Percentiles rank a stretch among this genome's conserved stretches.
phyloP scores from a whole-genome alignment of 257 asterid genomes.

The Sherardia arvensis region DNA sequence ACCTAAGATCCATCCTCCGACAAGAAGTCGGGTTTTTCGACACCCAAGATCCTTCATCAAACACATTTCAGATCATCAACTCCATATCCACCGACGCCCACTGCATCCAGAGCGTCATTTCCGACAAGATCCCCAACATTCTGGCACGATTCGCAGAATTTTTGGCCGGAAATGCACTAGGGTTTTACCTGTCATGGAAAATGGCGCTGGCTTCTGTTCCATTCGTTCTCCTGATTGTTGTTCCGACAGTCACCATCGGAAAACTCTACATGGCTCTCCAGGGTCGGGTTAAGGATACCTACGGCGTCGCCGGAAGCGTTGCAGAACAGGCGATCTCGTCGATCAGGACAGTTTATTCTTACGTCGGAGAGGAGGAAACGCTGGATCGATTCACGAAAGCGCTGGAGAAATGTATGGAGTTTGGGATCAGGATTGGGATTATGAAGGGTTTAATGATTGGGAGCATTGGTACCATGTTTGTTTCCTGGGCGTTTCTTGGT shows the following conservation, averaged over 20 bases:
- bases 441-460: conserved; percentile 76
- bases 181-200: conserved; percentile 71
- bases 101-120: conserved; percentile 57
- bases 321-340: conserved; percentile 71
- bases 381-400: conserved; percentile 43
- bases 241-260: conserved; percentile 59
- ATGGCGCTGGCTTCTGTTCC: conserved; percentile 64
- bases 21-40: conserved; percentile 76
- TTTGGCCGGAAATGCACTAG: conserved; percentile 36
- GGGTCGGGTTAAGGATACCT: conserved; percentile 38
- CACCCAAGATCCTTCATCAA: conserved; percentile 41
- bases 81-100: conserved; percentile 61
- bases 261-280: conserved; percentile 49
- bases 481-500: conserved; percentile 64
- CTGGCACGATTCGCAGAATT: conserved; percentile 45
- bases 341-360: conserved; percentile 62
- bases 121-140: conserved; percentile 70
- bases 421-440: conserved; percentile 58
- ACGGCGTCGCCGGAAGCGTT: conserved; percentile 50
- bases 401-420: conserved; percentile 37
- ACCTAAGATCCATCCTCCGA: conserved; percentile 55
- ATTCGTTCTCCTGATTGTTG: conserved; percentile 41
- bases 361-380: conserved; percentile 53
- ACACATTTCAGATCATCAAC: conserved; percentile 60
- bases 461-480: conserved; percentile 58